Evolutionary conservation across 2,329 filamentous ascomycete genomes (phyloP).

Genomic region (Chalaropsis thielavioides): DNA sequence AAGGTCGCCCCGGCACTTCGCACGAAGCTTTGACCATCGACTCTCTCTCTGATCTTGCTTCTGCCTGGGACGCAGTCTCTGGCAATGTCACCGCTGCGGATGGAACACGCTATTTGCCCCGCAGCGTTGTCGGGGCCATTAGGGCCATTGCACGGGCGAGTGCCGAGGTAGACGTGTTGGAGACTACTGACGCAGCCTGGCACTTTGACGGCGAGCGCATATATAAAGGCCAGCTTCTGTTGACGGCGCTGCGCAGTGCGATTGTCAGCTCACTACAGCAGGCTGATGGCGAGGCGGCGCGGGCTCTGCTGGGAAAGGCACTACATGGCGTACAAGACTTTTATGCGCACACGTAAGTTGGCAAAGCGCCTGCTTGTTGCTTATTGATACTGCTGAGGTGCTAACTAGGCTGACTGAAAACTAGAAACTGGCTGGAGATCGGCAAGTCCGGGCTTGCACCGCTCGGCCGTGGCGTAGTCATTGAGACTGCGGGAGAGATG

Average conservation of each 20-base stretch:
- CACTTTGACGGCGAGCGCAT: conserved; percentile 18
- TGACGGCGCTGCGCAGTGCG: conserved; percentile 11
- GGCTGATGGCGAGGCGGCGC: conserved; percentile 10
- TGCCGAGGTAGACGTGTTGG: conserved; percentile 13
- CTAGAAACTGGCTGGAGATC: conserved; percentile 16
- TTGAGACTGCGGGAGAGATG: conserved; percentile 9
- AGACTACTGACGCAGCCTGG: conserved; percentile 10
- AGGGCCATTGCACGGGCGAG: conserved; percentile 13
- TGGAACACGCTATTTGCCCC: conserved; percentile 9
- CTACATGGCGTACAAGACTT: conserved; percentile 19
- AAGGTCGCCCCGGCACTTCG: conserved; percentile 16
- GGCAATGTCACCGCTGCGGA: not conserved
- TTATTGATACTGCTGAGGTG: not conserved
- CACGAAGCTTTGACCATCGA: conserved; percentile 19
- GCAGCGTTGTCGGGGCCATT: conserved; percentile 14
- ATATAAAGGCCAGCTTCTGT: conserved; percentile 10
- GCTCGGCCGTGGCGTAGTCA: conserved; percentile 8
- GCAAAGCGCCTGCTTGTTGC: not conserved
- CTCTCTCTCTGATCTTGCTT: conserved; percentile 9
- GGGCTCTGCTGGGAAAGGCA: conserved; percentile 16
- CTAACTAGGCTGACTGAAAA: not conserved
- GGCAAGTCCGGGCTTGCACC: conserved; percentile 12
- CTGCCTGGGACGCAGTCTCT: conserved; percentile 8
- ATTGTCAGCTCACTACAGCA: conserved; percentile 12
- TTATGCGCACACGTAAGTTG: conserved; percentile 17